Conservation (phyloP, 192 early-diverging fungal genomes). For the Coemansia sp. region DNA sequence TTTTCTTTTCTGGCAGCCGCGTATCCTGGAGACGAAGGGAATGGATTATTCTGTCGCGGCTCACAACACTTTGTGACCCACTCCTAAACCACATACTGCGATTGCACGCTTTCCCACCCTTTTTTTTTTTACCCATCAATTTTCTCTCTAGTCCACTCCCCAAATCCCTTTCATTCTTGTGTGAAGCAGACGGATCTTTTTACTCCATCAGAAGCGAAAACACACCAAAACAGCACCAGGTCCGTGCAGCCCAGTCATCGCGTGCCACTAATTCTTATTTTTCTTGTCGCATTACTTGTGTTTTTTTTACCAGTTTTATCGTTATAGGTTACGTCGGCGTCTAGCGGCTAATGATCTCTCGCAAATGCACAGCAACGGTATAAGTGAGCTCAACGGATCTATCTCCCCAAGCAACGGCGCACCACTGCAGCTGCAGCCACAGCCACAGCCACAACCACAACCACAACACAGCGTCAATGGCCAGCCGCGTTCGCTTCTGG, state of each 20-base stretch:
- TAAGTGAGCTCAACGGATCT: conserved; percentile 20
- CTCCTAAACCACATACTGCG: neutral
- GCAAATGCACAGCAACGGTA: conserved; percentile 52
- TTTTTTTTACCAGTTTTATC: neutral
- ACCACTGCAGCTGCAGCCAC: conserved; percentile 7
- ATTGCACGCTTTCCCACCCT: neutral
- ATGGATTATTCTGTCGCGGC: neutral
- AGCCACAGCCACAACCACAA: conserved; percentile 4
- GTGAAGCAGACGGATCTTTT: neutral
- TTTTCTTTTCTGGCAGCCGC: too few relatives aligned
- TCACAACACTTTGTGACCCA: neutral
- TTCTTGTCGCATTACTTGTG: too few relatives aligned
- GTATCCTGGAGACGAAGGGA: too few relatives aligned
- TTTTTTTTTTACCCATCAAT: neutral
- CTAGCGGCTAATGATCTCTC: conserved; percentile 10
- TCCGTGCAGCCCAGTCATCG: neutral
- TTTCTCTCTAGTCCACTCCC: neutral
- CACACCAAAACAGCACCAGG: neutral
- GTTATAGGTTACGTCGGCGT: neutral
- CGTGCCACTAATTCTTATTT: neutral
- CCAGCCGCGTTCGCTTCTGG: conserved; percentile 22
- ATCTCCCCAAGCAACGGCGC: conserved; percentile 12
- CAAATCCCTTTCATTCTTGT: neutral
- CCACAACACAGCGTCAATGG: neutral
- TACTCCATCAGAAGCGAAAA: neutral